phyloP scores from a whole-genome alignment of 768 basidiomycete species.

The Arthromyces matolae region DNA sequence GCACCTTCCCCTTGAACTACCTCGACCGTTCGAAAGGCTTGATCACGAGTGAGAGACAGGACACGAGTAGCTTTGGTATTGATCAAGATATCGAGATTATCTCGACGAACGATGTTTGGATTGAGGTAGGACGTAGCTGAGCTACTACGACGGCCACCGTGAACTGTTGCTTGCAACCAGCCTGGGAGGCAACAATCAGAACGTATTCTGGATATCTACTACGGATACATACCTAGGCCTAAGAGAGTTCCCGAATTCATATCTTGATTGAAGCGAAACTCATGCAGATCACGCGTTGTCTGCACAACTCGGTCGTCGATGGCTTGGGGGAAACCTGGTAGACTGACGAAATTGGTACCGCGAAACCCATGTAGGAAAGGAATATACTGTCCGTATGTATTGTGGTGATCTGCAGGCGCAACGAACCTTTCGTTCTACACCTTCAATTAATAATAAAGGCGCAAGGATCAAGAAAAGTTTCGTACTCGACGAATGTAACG shows the following conservation, averaged over 20 bases:
- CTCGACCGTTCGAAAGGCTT: conserved; percentile 18
- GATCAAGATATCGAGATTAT: conserved; percentile 28
- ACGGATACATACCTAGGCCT: conserved; percentile 22
- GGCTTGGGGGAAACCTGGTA: conserved; percentile 26
- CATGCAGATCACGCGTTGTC: conserved; percentile 25
- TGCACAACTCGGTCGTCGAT: conserved; percentile 26
- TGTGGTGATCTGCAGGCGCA: conserved; percentile 30
- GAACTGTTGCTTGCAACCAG: conserved; percentile 25
- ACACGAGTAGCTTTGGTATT: conserved; percentile 22
- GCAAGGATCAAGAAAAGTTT: not conserved
- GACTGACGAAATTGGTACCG: conserved; percentile 27
- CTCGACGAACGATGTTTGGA: conserved; percentile 16
- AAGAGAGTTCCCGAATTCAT: conserved; percentile 24
- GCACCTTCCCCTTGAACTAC: conserved; percentile 17
- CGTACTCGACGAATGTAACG: conserved; percentile 25
- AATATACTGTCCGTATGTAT: conserved; percentile 28
- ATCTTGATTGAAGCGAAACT: conserved; percentile 24
- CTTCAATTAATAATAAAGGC: not conserved
- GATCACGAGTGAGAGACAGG: not conserved
- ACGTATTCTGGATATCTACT: not conserved
- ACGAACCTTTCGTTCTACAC: conserved; percentile 30
- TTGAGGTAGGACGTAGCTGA: conserved; percentile 31
- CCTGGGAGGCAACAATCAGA: conserved; percentile 11
- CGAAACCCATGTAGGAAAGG: conserved; percentile 28
- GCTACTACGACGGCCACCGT: conserved; percentile 25